Conservation (phyloP, 257 asterid genomes). For the Solanum pinnatisectum region DNA sequence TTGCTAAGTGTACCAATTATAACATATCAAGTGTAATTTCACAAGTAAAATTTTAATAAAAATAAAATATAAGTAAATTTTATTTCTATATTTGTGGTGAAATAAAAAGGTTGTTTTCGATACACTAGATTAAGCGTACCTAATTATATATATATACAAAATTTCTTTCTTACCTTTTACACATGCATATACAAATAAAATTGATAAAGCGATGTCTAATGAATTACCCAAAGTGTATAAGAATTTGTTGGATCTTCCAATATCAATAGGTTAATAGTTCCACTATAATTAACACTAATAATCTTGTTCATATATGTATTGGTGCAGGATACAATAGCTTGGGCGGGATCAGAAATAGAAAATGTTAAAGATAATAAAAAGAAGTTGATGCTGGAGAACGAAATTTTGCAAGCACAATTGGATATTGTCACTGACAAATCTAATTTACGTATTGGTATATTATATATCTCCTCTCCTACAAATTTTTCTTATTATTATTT, state of each 20-base stretch:
- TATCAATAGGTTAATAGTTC: neutral
- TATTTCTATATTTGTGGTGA: neutral
- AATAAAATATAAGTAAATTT: too few species aligned
- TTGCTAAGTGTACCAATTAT: neutral
- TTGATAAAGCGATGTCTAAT: neutral
- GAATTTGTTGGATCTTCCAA: neutral
- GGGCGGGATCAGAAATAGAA: neutral
- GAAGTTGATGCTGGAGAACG: neutral
- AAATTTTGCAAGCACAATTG: neutral
- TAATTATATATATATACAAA: too few species aligned
- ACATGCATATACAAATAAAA: neutral
- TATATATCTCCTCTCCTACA: neutral
- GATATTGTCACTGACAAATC: neutral
- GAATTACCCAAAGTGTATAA: neutral
- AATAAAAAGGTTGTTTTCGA: neutral
- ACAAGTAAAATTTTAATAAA: too few species aligned
- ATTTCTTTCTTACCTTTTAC: neutral
- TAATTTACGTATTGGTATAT: neutral
- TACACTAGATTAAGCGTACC: neutral
- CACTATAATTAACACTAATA: neutral
- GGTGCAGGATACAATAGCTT: constrained; percentile 1
- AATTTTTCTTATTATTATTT: neutral
- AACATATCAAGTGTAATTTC: neutral
- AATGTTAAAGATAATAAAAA: neutral
- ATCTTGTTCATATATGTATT: neutral